Percentiles rank a stretch among this genome's conserved stretches.
phyloP scores from a whole-genome alignment of 768 basidiomycete species.

The Auricularia sp. region DNA sequence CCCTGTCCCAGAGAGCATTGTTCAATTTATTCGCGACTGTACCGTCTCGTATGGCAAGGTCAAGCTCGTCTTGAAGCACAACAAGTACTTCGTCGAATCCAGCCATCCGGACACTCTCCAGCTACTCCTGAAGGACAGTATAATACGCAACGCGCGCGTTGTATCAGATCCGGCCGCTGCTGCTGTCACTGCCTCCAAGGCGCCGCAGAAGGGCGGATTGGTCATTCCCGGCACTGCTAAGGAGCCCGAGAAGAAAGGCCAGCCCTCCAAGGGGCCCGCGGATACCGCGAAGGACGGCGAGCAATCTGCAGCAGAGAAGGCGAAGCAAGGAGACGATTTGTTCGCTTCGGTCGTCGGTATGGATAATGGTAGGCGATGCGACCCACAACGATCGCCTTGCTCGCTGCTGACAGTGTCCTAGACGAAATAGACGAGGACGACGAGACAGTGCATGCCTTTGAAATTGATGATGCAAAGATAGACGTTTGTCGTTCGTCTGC shows the following conservation, averaged over 20 bases:
- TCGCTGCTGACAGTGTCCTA: constrained; percentile 20
- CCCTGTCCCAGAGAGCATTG: constrained; percentile 82
- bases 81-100: constrained; percentile 95
- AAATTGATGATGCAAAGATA: constrained; percentile 89
- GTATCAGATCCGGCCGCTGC: constrained; percentile 40
- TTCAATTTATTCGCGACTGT: constrained; percentile 80
- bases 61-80: constrained; percentile 95
- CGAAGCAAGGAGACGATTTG: constrained; percentile 68
- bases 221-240: constrained; percentile 71
- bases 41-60: constrained; percentile 97
- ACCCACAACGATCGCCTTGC: neutral
- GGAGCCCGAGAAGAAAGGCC: constrained; percentile 8
- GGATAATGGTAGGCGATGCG: constrained; percentile 54
- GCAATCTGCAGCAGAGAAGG: constrained; percentile 36
- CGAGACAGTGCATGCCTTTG: constrained; percentile 93
- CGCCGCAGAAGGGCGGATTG: constrained; percentile 71
- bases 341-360: constrained; percentile 96
- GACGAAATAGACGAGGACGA: constrained; percentile 98
- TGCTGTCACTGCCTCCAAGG: constrained; percentile 71
- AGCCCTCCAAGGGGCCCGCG: too few relatives aligned
- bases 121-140: constrained; percentile 71
- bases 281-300: too few relatives aligned
- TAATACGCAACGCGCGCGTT: constrained; percentile 78
- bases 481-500: constrained; percentile 47
- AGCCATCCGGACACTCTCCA: constrained; percentile 90